phyloP scores from a whole-genome alignment of 805 yeast species.

The Nakazawaea peltata region DNA sequence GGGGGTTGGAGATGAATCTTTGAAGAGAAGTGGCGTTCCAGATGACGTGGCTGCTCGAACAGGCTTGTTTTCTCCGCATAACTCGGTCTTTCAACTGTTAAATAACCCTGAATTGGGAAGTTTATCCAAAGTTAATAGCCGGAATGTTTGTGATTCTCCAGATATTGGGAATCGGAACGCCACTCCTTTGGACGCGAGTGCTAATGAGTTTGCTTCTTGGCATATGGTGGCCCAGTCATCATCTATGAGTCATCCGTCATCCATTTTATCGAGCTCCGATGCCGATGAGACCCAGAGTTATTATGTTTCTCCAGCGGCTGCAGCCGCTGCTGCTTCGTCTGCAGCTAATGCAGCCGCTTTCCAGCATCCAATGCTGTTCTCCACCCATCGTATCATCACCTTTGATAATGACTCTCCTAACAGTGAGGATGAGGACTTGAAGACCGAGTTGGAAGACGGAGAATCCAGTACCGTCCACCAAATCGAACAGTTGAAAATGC shows the following conservation, averaged over 20 bases:
- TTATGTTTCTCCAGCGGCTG: too few species aligned
- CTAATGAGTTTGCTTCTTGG: slow-evolving; percentile 27
- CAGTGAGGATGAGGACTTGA: slow-evolving; percentile 8
- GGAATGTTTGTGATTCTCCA: slow-evolving; percentile 10
- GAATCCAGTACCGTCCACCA: slow-evolving; percentile 13
- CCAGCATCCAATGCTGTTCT: slow-evolving; percentile 7
- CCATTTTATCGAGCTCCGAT: slow-evolving; percentile 25
- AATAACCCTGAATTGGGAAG: slow-evolving; percentile 23
- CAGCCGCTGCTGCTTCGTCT: background rate
- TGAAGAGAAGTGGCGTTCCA: too few species aligned
- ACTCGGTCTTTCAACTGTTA: slow-evolving; percentile 23
- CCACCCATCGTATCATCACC: slow-evolving; percentile 14
- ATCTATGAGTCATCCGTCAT: slow-evolving; percentile 8
- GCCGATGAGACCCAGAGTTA: slow-evolving; percentile 17
- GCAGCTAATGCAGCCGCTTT: background rate
- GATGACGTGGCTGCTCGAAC: too few species aligned
- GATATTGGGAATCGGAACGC: slow-evolving; percentile 1
- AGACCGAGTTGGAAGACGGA: slow-evolving; percentile 5
- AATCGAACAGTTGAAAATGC: slow-evolving; percentile 16
- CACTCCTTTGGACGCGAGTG: slow-evolving; percentile 3
- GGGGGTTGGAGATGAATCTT: too few species aligned
- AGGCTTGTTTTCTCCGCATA: slow-evolving; percentile 26
- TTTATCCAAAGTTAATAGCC: slow-evolving; percentile 6
- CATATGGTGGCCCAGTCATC: slow-evolving; percentile 18
- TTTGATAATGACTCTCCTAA: slow-evolving; percentile 17